Evolutionary conservation across 441 rosid genomes (phyloP).

Genomic region (Cnidoscolus chayamansa): DNA sequence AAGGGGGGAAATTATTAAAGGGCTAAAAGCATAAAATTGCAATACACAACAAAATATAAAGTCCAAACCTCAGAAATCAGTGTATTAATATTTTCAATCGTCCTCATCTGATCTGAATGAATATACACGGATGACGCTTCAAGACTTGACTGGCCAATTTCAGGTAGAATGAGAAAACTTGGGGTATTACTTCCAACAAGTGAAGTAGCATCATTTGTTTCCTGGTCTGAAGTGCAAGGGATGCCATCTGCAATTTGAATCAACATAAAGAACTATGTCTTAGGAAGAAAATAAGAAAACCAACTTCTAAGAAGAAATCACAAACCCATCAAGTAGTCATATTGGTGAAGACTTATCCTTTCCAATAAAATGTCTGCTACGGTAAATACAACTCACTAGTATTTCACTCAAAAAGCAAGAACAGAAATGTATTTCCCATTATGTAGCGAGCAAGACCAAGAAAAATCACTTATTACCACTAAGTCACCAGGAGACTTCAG

Average conservation of each 20-base stretch:
- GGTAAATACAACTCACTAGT: neutral
- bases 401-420: neutral
- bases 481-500: neutral
- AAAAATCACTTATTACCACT: neutral
- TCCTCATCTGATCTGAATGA: slow-evolving; percentile 77
- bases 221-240: slow-evolving; percentile 40
- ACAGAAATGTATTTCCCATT: neutral
- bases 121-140: slow-evolving; percentile 55
- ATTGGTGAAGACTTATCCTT: neutral
- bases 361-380: neutral
- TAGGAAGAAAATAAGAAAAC: slow-evolving; percentile 14
- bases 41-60: slow-evolving; percentile 18
- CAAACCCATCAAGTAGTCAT: neutral
- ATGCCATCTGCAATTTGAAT: slow-evolving; percentile 34
- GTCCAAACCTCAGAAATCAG: slow-evolving; percentile 69
- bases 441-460: neutral
- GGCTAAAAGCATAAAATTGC: neutral
- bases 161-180: slow-evolving; percentile 35
- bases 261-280: neutral
- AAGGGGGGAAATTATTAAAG: too few relatives aligned
- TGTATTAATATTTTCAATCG: slow-evolving; percentile 65
- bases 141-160: slow-evolving; percentile 38
- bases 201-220: slow-evolving; percentile 31
- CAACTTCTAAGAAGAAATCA: neutral
- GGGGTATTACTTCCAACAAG: slow-evolving; percentile 39